Conservation (phyloP, 2,329 filamentous ascomycete genomes). For the Tolypocladium paradoxum region DNA sequence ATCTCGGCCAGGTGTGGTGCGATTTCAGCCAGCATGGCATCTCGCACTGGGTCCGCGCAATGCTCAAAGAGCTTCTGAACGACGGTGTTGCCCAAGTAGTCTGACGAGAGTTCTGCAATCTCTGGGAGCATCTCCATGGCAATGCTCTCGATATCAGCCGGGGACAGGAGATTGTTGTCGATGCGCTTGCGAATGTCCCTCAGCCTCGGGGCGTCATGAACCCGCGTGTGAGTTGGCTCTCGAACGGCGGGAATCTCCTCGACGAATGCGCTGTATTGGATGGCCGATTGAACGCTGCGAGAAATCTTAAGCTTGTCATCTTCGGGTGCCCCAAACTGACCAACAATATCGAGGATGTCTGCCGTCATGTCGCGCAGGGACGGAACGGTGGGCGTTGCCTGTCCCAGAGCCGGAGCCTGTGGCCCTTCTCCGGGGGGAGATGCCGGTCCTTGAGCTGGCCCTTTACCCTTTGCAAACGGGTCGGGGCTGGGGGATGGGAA, state of each 20-base stretch:
- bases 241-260: slow-evolving; percentile 82
- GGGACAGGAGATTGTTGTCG: slow-evolving; percentile 82
- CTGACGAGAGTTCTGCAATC: slow-evolving; percentile 86
- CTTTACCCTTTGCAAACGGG: slow-evolving; percentile 55
- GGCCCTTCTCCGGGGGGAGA: slow-evolving; percentile 24
- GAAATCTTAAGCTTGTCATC: slow-evolving; percentile 68
- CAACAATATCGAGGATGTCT: slow-evolving; percentile 78
- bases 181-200: slow-evolving; percentile 96
- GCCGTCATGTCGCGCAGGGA: slow-evolving; percentile 66
- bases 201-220: slow-evolving; percentile 89
- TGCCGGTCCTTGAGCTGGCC: slow-evolving; percentile 21
- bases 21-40: slow-evolving; percentile 83
- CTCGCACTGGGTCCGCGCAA: slow-evolving; percentile 81
- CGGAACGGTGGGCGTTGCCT: slow-evolving; percentile 53
- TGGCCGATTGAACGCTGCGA: slow-evolving; percentile 62
- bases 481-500: slow-evolving; percentile 89
- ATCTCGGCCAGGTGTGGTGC: slow-evolving; percentile 90
- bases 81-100: slow-evolving; percentile 98
- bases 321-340: slow-evolving; percentile 74
- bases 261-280: slow-evolving; percentile 60
- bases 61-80: slow-evolving; percentile 98
- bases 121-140: slow-evolving; percentile 92
- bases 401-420: slow-evolving; percentile 18
- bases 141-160: slow-evolving; percentile 82
- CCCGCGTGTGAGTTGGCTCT: slow-evolving; percentile 77